Evolutionary conservation across 148 eudicot genomes (phyloP).

Genomic region (Silene uniflora): DNA sequence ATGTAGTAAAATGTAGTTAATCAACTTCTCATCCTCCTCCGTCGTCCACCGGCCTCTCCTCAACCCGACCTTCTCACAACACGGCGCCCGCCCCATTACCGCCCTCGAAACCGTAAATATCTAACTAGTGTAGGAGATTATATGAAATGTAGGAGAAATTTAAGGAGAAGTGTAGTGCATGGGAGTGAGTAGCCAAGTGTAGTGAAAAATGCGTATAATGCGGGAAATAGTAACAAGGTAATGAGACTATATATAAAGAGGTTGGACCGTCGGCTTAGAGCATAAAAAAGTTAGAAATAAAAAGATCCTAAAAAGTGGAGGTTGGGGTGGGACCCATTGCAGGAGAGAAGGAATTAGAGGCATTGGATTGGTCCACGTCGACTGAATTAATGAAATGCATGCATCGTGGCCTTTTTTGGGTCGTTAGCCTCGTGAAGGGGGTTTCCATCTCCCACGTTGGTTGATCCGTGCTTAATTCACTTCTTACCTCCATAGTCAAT

Average conservation of each 20-base stretch:
- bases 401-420: conserved; percentile 42
- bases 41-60: conserved; percentile 79
- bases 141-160: too few species aligned
- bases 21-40: conserved; percentile 65
- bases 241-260: background rate
- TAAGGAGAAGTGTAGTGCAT: background rate
- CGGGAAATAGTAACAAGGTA: background rate
- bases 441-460: conserved; percentile 48
- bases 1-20: conserved; percentile 50
- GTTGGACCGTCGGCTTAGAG: background rate
- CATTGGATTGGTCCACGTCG: conserved; percentile 36
- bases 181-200: background rate
- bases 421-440: conserved; percentile 39
- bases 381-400: background rate
- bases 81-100: conserved; percentile 75
- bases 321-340: background rate
- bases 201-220: background rate
- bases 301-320: background rate
- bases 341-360: conserved; percentile 20
- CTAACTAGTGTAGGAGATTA: too few species aligned
- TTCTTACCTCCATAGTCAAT: too few species aligned
- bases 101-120: background rate
- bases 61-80: conserved; percentile 78
- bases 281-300: background rate
- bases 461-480: conserved; percentile 9